Evolutionary conservation across 768 basidiomycete species (phyloP).

Genomic region (Serpula lacrymans): DNA sequence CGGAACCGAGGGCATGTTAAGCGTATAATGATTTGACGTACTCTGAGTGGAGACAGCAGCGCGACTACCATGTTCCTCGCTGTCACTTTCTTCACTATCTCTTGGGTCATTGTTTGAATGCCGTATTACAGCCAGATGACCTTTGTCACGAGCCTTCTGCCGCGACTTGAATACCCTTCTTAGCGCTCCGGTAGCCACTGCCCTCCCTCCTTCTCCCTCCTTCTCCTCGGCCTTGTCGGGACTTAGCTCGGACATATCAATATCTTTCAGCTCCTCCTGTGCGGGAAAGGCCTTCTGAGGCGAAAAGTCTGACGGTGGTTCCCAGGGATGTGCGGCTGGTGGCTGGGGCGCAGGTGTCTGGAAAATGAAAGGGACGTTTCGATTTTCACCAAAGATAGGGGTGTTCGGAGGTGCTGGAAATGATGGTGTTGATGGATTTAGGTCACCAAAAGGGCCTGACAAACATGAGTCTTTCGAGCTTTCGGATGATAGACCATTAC

Average conservation of each 20-base stretch:
- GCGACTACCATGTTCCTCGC: slow-evolving; percentile 44
- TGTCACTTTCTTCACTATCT: slow-evolving; percentile 41
- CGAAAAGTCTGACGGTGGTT: slow-evolving; percentile 59
- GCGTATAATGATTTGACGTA: slow-evolving; percentile 77
- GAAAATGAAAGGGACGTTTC: slow-evolving; percentile 73
- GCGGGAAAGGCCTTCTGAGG: slow-evolving; percentile 53
- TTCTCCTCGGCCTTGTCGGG: slow-evolving; percentile 48
- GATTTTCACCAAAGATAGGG: slow-evolving; percentile 62
- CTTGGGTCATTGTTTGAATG: slow-evolving; percentile 27
- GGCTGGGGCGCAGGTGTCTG: slow-evolving; percentile 46
- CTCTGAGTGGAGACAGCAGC: slow-evolving; percentile 43
- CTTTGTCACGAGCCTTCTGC: slow-evolving; percentile 41
- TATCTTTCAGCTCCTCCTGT: slow-evolving; percentile 52
- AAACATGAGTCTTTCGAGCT: slow-evolving; percentile 36
- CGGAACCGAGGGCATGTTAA: slow-evolving; percentile 69
- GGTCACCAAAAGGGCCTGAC: slow-evolving; percentile 42
- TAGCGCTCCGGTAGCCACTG: slow-evolving; percentile 62
- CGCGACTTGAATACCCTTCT: slow-evolving; percentile 64
- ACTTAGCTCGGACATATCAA: slow-evolving; percentile 75
- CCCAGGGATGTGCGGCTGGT: slow-evolving; percentile 54
- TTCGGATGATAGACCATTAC: slow-evolving; percentile 21
- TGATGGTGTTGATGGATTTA: slow-evolving; percentile 33
- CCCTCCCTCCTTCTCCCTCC: slow-evolving; percentile 39
- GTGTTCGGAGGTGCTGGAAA: slow-evolving; percentile 34
- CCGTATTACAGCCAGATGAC: slow-evolving; percentile 15